Evolutionary conservation across 257 asterid genomes (phyloP), one percentile per base, ranked within the genome.

Genomic region (Pogostemon cablin): DNA sequence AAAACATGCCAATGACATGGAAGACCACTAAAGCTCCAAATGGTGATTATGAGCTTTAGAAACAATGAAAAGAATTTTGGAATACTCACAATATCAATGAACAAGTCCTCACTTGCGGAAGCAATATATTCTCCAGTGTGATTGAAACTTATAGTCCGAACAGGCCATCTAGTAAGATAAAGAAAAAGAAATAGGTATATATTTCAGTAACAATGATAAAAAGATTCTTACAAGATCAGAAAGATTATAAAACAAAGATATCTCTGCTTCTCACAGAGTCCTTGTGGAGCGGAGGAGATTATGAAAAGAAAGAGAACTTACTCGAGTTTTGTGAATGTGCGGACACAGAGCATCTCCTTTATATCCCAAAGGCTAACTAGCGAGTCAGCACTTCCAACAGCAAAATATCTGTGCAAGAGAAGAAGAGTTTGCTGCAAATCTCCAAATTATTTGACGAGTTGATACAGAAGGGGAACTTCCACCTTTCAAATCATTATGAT

Each of bases 361-460:
- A 90, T 88, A 84, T 87, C 90, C 99, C 98, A 95, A 64, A 95
- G 96, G 86, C 99, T 95, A 79, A 91, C 99, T 68, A 85, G 78
- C 20, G 99, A 91, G 85, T 95, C 98, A 42, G 99, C 99, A 88
- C 97, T 91, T 86, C 99, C 99, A 77, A 95, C 96, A 54, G 98
- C 88, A 83, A 95, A 91, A 83, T 86, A 95, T 79, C 98, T 95
- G 85, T 48, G 72, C 39, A 50, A 43, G 73, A 35, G 65, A 72
- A 64, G 60, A 63, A 57, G 41, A 47, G 67, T 53, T 61, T 44
- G 9, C 10, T 72, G 68, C 63, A 62, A 47, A 72, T 42, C 10
- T 25, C 74, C 34, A 55, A 63, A 64, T 56, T 34, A 53, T 32
- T 9, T 9, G 49, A 40, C n/a, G 41, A 65, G 32, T 25, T 25